A percentile compares a stretch with the other conserved stretches of the same genome.
These are phyloP conservation scores for Clausena lansium DNA, from an alignment of 345 rosid species.

Conservation along the genomic window DNA sequence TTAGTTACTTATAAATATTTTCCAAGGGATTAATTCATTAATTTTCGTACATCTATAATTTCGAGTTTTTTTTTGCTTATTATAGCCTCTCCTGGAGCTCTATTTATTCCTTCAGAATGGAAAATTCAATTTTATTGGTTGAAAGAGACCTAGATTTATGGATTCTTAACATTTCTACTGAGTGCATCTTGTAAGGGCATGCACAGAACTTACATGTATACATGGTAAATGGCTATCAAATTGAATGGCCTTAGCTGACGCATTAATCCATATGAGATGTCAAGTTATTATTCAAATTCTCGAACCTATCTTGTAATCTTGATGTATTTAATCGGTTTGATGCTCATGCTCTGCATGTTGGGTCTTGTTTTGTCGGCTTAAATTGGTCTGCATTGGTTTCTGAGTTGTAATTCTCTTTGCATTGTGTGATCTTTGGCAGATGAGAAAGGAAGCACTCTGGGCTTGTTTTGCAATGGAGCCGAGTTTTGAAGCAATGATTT, in stretches of 20 bases:
- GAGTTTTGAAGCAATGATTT: constrained; percentile 70
- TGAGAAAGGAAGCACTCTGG: constrained; percentile 91
- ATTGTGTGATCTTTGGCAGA: constrained; percentile 41
- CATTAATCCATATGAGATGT: not conserved
- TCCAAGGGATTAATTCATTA: not conserved
- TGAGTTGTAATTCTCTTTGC: not conserved
- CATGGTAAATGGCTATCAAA: not conserved
- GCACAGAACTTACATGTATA: not conserved
- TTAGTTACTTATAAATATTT: too few species aligned
- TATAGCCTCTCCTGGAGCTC: not conserved
- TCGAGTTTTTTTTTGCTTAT: not conserved
- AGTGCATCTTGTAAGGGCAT: not conserved
- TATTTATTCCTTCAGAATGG: not conserved
- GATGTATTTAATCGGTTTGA: not conserved
- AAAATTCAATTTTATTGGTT: not conserved
- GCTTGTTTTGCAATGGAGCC: constrained; percentile 91
- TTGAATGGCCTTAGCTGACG: not conserved
- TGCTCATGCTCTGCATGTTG: not conserved
- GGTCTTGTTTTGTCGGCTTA: not conserved
- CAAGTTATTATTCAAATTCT: not conserved
- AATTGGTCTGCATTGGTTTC: not conserved
- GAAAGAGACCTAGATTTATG: not conserved
- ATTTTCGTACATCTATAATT: not conserved
- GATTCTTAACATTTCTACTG: not conserved
- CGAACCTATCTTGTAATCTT: not conserved